phyloP scores from a whole-genome alignment of 2,329 filamentous ascomycete genomes.

The Nannizziopsis arthrosporioides region DNA sequence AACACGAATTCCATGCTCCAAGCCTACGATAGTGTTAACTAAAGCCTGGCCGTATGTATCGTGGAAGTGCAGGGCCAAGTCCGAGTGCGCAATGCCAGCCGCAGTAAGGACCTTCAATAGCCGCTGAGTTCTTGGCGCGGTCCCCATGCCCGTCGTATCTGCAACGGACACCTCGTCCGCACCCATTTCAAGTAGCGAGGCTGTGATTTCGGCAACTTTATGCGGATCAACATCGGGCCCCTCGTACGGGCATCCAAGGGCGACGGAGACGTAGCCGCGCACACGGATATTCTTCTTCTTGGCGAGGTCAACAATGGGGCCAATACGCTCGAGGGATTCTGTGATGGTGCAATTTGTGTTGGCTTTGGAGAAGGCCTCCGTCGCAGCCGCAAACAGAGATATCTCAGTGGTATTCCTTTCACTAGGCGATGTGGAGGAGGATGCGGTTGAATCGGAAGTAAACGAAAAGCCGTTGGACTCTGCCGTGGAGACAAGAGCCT shows the following conservation, averaged over 20 bases:
- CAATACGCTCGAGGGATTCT: slow-evolving; percentile 49
- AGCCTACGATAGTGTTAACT: slow-evolving; percentile 50
- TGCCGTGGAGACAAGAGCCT: slow-evolving; percentile 47
- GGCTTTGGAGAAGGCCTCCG: slow-evolving; percentile 52
- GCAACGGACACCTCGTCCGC: slow-evolving; percentile 55
- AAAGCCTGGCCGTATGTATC: slow-evolving; percentile 56
- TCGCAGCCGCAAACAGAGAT: slow-evolving; percentile 54
- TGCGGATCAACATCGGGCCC: slow-evolving; percentile 49
- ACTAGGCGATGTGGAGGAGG: slow-evolving; percentile 20
- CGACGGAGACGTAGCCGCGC: slow-evolving; percentile 54
- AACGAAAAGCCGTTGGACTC: slow-evolving; percentile 29
- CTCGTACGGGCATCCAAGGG: slow-evolving; percentile 55
- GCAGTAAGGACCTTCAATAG: slow-evolving; percentile 48
- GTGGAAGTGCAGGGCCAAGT: slow-evolving; percentile 54
- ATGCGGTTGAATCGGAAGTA: slow-evolving; percentile 13
- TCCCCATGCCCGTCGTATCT: slow-evolving; percentile 58
- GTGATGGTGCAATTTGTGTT: slow-evolving; percentile 56
- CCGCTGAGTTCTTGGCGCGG: slow-evolving; percentile 47
- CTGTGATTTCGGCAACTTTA: slow-evolving; percentile 50
- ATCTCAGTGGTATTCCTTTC: slow-evolving; percentile 40
- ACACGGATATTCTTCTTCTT: slow-evolving; percentile 47
- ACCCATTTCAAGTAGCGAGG: slow-evolving; percentile 51
- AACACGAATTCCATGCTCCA: slow-evolving; percentile 52
- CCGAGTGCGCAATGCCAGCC: slow-evolving; percentile 48
- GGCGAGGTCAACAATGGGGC: slow-evolving; percentile 46